A percentile compares a stretch with the other conserved stretches of the same genome.
These are phyloP conservation scores for Agaricus sinodeliciosus DNA, from an alignment of 768 basidiomycete species.

Conservation along the genomic window DNA sequence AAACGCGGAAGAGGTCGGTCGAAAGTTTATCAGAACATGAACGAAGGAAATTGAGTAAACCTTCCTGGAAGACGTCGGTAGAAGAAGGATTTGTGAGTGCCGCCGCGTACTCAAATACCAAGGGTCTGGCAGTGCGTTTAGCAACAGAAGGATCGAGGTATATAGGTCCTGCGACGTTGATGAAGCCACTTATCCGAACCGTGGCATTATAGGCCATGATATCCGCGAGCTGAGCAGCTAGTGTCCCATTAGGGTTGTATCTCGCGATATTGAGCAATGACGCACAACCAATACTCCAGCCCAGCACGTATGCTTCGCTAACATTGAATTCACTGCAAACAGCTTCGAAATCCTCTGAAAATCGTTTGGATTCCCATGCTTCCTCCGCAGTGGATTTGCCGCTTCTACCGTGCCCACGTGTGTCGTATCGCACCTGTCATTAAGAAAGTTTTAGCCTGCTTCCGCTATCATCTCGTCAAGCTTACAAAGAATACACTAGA, in stretches of 20 bases:
- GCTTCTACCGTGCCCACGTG: slow-evolving; percentile 27
- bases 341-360: slow-evolving; percentile 26
- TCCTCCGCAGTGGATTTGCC: slow-evolving; percentile 20
- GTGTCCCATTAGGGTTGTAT: neutral
- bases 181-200: slow-evolving; percentile 20
- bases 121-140: slow-evolving; percentile 13
- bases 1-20: slow-evolving; percentile 12
- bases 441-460: neutral
- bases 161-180: slow-evolving; percentile 17
- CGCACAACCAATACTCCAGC: slow-evolving; percentile 21
- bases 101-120: slow-evolving; percentile 13
- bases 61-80: slow-evolving; percentile 18
- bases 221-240: slow-evolving; percentile 5
- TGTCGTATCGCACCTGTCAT: slow-evolving; percentile 18
- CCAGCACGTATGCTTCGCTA: slow-evolving; percentile 23
- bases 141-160: neutral
- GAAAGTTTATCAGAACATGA: slow-evolving; percentile 14
- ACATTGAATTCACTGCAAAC: slow-evolving; percentile 24
- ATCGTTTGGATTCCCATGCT: slow-evolving; percentile 21
- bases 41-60: slow-evolving; percentile 16
- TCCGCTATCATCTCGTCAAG: too few relatives aligned
- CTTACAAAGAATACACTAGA: slow-evolving; percentile 19
- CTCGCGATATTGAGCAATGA: neutral
- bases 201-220: slow-evolving; percentile 19
- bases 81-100: slow-evolving; percentile 8